Base-by-base conservation (phyloP, 805 yeast genomes). In the Yamadazyma sp. region DNA sequence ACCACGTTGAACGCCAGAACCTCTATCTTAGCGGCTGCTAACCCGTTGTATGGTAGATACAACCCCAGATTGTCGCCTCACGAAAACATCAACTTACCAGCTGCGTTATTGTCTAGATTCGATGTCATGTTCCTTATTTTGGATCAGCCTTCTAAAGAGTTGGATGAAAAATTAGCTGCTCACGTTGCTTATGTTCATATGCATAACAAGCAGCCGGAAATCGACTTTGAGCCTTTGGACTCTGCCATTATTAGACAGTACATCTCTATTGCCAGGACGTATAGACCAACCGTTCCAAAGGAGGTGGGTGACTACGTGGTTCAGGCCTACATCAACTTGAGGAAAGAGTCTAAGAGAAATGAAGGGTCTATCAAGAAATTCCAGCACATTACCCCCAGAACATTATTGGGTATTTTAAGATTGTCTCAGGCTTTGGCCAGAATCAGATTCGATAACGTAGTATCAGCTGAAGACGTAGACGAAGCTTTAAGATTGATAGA, bases 11-110 rank as follows among this genome's bases (percentile, higher is more conserved):
- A 93, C 58, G 99, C 99, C 6, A 78, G 99, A 59, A 78, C 98
- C 0, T 90, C 97, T 4, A 86, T 93, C 44, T 66, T 93, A 46
- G 99, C 99, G 0, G 99, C 99, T 20, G 99, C 99, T n/a, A 93
- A 93, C 67, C 99, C 99, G 13, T 69, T 90, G 24, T 90, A 85
- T 58, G 98, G 99, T 40, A 77, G 98, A 46, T 93, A 93, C 65
- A 91, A 93, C 62, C 85, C 96, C 24, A 75, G 78, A 45, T 64
- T 91, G 41, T 84, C 96, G 6, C 97, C 99, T 3, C 82, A 89
- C 46, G 96, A 93, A 54, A 93, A 93, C 63, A 91, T 93, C 60
- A 93, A 93, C 55, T 71, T 93, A 42, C 99, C 99, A 5, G 97
- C 98, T 0, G 99, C 99, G 0, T 71, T 93, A 50, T 70, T 93